Evolutionary conservation across 495 filamentous ascomycete genomes (phyloP).

Genomic region (Neurospora sp.): DNA sequence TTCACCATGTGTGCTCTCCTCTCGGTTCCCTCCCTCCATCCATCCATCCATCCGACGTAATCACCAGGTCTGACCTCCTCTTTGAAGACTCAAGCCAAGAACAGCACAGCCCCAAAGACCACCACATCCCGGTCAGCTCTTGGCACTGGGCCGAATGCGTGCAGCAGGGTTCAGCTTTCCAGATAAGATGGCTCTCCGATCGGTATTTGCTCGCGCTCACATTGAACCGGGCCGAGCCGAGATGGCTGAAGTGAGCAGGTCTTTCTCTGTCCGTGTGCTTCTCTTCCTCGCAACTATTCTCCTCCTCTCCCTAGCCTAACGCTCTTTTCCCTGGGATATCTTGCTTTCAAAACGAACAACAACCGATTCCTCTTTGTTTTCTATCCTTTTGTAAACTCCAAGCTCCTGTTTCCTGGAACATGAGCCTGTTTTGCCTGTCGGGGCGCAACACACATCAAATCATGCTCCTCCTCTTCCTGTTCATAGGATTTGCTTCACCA

Average conservation of each 20-base stretch:
- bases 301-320: no score
- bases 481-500: not conserved
- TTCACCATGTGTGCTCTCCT: not conserved
- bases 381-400: not conserved
- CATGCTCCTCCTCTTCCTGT: not conserved
- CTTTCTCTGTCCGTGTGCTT: not conserved
- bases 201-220: not conserved
- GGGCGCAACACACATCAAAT: not conserved
- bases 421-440: not conserved
- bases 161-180: not conserved
- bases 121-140: not conserved
- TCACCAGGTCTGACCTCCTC: not conserved
- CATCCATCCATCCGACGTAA: not conserved
- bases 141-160: not conserved
- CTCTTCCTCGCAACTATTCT: not conserved
- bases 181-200: not conserved
- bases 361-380: not conserved
- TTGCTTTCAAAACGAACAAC: not conserved
- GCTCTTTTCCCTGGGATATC: not conserved
- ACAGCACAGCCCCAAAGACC: not conserved
- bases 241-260: not conserved
- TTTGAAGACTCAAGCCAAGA: not conserved
- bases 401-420: not conserved
- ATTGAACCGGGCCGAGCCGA: not conserved
- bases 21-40: not conserved